phyloP scores from a whole-genome alignment of 352 stramenopile genomes.

The Phytophthora ohioensis region DNA sequence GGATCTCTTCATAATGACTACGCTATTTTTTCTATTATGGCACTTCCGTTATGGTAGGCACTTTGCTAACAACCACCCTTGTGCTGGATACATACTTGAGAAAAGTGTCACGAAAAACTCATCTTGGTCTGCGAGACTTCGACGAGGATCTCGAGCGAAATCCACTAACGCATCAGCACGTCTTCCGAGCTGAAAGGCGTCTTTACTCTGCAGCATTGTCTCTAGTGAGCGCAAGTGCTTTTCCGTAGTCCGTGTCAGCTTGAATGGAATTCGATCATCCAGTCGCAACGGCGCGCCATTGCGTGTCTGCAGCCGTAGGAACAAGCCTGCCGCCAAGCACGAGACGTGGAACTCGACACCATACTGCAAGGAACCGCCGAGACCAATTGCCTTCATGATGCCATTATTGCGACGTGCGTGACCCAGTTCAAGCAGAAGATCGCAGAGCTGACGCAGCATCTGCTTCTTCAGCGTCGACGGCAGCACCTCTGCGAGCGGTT shows the following conservation, averaged over 20 bases:
- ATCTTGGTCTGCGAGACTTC: conserved; percentile 85
- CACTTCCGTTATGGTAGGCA: conserved; percentile 44
- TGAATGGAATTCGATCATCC: conserved; percentile 81
- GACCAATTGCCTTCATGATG: conserved; percentile 88
- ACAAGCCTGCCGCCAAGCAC: conserved; percentile 77
- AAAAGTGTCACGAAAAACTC: conserved; percentile 90
- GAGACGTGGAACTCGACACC: conserved; percentile 83
- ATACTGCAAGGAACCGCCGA: conserved; percentile 79
- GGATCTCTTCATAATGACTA: conserved; percentile 30
- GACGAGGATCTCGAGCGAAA: conserved; percentile 68
- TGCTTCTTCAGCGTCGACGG: conserved; percentile 79
- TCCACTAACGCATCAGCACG: conserved; percentile 79
- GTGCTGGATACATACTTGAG: conserved; percentile 82
- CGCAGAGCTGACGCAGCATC: conserved; percentile 72
- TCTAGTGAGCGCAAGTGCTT: conserved; percentile 81
- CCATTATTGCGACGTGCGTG: conserved; percentile 80
- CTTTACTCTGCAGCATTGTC: conserved; percentile 76
- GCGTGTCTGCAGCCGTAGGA: conserved; percentile 81
- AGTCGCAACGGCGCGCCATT: conserved; percentile 72
- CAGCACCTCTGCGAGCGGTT: conserved; percentile 63
- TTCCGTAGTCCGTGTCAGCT: conserved; percentile 83
- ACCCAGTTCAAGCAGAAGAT: conserved; percentile 69
- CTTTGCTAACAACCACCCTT: conserved; percentile 84
- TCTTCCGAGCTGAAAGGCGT: conserved; percentile 79
- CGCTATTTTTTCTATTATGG: conserved; percentile 28